Percentiles rank a stretch among this genome's conserved stretches.
These are phyloP conservation scores for Limnomonas spitsbergensis DNA, from an alignment of 139 green algal species.

Conservation along the genomic window DNA sequence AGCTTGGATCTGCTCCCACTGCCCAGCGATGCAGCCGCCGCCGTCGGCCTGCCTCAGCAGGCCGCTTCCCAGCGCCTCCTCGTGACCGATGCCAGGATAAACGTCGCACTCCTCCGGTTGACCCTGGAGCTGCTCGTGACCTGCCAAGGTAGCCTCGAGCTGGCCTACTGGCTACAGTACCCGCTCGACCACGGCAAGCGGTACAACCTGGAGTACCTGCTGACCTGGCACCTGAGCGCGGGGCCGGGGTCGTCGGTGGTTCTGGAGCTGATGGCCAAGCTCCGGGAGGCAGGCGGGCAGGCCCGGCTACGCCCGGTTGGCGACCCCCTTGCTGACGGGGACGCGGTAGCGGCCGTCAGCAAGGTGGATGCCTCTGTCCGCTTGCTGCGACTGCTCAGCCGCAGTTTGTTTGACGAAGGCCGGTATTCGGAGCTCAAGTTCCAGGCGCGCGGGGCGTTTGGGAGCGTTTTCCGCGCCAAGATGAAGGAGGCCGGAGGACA, in stretches of 20 bases:
- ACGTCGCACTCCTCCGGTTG: neutral
- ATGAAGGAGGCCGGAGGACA: neutral
- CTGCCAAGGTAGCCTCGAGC: neutral
- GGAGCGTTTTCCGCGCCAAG: slow-evolving; percentile 49
- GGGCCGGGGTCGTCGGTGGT: neutral
- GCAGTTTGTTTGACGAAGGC: slow-evolving; percentile 40
- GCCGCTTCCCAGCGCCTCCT: no score
- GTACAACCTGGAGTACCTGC: slow-evolving; percentile 19
- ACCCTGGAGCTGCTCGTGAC: neutral
- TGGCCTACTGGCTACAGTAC: slow-evolving; percentile 4
- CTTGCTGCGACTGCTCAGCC: slow-evolving; percentile 56
- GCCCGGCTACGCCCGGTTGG: neutral
- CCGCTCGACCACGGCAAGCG: slow-evolving; percentile 1
- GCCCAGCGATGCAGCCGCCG: no score
- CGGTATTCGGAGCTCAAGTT: slow-evolving; percentile 47
- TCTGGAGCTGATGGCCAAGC: neutral
- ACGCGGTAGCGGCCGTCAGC: neutral
- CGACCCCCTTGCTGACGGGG: no score
- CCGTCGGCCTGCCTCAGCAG: no score
- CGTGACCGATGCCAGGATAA: neutral
- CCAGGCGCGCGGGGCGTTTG: slow-evolving; percentile 50
- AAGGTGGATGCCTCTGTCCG: slow-evolving; percentile 9
- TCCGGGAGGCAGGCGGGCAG: neutral
- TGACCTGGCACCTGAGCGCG: slow-evolving; percentile 6
- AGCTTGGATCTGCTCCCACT: no score